These are phyloP conservation scores for Cruciata laevipes DNA, from an alignment of 257 asterid species.

Conservation along the genomic window DNA sequence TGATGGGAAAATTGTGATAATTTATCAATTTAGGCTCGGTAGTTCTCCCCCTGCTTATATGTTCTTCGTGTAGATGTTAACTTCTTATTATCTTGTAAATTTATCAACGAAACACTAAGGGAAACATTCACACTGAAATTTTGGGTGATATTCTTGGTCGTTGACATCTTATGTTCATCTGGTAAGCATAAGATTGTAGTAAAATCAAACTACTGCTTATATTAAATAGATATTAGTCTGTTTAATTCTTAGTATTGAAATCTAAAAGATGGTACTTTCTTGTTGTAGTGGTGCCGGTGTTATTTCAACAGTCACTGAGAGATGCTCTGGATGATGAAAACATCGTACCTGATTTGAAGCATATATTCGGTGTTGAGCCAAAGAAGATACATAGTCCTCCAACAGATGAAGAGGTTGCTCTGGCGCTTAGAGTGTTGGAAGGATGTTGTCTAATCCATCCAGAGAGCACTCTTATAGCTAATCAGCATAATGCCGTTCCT, in stretches of 20 bases:
- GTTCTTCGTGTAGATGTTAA: too few species aligned
- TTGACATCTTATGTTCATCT: neutral
- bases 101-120: neutral
- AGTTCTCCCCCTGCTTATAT: neutral
- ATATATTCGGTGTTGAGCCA: constrained; percentile 75
- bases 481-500: constrained; percentile 54
- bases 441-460: constrained; percentile 86
- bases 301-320: constrained; percentile 69
- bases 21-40: neutral
- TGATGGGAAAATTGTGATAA: neutral
- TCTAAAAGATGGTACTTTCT: neutral
- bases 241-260: neutral
- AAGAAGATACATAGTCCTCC: constrained; percentile 69
- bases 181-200: neutral
- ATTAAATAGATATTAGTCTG: neutral
- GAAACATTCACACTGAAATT: neutral
- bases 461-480: constrained; percentile 71
- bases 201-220: neutral
- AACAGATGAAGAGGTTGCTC: constrained; percentile 83
- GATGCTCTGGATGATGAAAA: constrained; percentile 60
- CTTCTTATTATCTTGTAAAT: neutral
- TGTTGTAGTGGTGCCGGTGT: constrained; percentile 72
- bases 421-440: constrained; percentile 92
- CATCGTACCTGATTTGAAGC: constrained; percentile 47
- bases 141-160: neutral